These are phyloP conservation scores for Lachancea quebecensis DNA, from an alignment of 805 yeast species.

Conservation along the genomic window DNA sequence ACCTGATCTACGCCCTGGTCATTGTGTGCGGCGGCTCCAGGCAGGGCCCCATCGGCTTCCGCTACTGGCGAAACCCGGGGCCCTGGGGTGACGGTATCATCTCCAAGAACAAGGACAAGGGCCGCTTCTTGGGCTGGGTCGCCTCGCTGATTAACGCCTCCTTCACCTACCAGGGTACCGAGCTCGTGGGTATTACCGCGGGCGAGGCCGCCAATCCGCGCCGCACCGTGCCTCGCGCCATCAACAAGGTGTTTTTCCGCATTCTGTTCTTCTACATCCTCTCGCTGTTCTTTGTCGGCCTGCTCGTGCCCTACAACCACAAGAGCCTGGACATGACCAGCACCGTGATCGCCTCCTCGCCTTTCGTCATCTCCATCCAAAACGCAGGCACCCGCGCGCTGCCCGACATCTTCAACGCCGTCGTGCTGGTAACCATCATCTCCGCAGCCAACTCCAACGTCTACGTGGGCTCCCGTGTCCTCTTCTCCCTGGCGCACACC, in stretches of 20 bases:
- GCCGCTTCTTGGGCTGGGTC: slow-evolving; percentile 48
- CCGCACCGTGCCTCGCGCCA: slow-evolving; percentile 62
- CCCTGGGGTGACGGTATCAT: slow-evolving; percentile 57
- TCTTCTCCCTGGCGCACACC: slow-evolving; percentile 55
- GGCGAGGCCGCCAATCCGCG: slow-evolving; percentile 61
- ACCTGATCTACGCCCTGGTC: slow-evolving; percentile 45
- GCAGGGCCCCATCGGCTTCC: slow-evolving; percentile 54
- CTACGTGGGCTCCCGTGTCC: slow-evolving; percentile 63
- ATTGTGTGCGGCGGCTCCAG: slow-evolving; percentile 53
- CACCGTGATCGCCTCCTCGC: slow-evolving; percentile 48
- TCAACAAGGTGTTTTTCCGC: slow-evolving; percentile 57
- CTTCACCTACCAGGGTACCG: slow-evolving; percentile 56
- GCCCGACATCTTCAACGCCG: slow-evolving; percentile 68
- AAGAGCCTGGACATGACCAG: slow-evolving; percentile 34
- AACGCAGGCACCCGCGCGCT: slow-evolving; percentile 61
- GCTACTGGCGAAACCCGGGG: slow-evolving; percentile 63
- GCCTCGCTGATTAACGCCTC: slow-evolving; percentile 48
- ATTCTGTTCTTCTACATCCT: slow-evolving; percentile 54
- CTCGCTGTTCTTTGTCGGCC: slow-evolving; percentile 56
- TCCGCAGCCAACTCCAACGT: slow-evolving; percentile 77
- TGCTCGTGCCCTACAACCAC: slow-evolving; percentile 59
- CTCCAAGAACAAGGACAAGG: slow-evolving; percentile 36
- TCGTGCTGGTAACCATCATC: slow-evolving; percentile 55
- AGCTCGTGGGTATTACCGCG: slow-evolving; percentile 50
- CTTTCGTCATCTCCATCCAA: slow-evolving; percentile 59